phyloP scores from a whole-genome alignment of 176 grass and related monocot genomes.

The Dactylis glomerata region DNA sequence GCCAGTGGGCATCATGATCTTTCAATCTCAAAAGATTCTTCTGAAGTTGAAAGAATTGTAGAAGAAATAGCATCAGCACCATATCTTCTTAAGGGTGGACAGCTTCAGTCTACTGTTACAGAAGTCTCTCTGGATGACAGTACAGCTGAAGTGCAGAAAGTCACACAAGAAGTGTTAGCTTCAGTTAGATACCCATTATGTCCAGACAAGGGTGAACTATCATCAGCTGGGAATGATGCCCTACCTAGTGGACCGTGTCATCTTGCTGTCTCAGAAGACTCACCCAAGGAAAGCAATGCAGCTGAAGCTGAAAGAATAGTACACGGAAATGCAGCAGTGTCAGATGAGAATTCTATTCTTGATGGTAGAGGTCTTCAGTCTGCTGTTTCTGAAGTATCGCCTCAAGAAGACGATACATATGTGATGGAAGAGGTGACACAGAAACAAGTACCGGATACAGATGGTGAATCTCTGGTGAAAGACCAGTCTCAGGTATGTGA shows the following conservation, averaged over 20 bases:
- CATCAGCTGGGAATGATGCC: background rate
- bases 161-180: background rate
- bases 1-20: background rate
- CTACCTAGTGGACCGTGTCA: background rate
- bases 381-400: slow-evolving; percentile 23
- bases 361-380: background rate
- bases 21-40: background rate
- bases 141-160: slow-evolving; percentile 24
- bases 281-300: background rate
- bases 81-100: background rate
- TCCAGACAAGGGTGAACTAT: background rate
- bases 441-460: background rate
- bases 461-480: no score
- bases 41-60: slow-evolving; percentile 2
- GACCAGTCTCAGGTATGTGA: no score
- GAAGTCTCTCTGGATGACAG: slow-evolving; percentile 5
- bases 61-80: slow-evolving; percentile 13
- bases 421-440: background rate
- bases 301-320: background rate
- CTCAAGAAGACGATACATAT: background rate
- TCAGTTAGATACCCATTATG: background rate
- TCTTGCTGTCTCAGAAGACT: slow-evolving; percentile 8
- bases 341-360: slow-evolving; percentile 8
- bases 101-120: slow-evolving; percentile 8
- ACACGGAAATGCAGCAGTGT: background rate